Base-by-base conservation (phyloP, 1,284 basidiomycete species). In the Rhodotorula sp. region DNA sequence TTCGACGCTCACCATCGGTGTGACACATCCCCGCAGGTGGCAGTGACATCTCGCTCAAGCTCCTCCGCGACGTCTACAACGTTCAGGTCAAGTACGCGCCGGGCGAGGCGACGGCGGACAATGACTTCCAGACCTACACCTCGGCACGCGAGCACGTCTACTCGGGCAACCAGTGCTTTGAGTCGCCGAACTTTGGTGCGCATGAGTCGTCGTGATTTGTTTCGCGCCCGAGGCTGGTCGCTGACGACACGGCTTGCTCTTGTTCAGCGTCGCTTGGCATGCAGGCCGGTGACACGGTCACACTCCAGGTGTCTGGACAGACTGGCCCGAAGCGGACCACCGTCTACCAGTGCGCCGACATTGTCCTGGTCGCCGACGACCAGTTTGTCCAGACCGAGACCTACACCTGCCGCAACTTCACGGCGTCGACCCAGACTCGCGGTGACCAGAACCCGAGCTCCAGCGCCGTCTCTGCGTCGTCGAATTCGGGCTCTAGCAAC, bases 271-370 rank as follows among this genome's bases (percentile, higher is more conserved):
- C 49, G 1, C 50, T 63, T 16, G 61, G 61, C 61, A 34, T n/a
- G 12, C 44, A 54, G 41, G 52, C 25, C 5, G 61, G 61, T 34
- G 61, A 63, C 42, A 34, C 21, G 23, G 44, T 54, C 19, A 54
- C 50, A 1, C 45, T 63, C 9, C 61, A 63, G 61, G 53, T 53
- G 12, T 46, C 42, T 9, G 53, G 27, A 3, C 50, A 53, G 49
- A 52, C 61, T 2, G 61, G 61, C 45, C 49, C 41, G 3, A 23
- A 44, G 42, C 10, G 16, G 41, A 42, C 34, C 8, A 42, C 34
- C 9, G 42, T 63, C 17, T 63, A 63, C 61, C 42, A 53, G 49
- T 63, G 61, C 42, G 61, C 61, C 46, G 61, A 63, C 52, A 44
- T 63, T 21, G 54, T 52, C 21, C 52, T 63, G 23, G 61, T 63